Conservation (phyloP, 1,284 basidiomycete species). For the Vanrija sp. region DNA sequence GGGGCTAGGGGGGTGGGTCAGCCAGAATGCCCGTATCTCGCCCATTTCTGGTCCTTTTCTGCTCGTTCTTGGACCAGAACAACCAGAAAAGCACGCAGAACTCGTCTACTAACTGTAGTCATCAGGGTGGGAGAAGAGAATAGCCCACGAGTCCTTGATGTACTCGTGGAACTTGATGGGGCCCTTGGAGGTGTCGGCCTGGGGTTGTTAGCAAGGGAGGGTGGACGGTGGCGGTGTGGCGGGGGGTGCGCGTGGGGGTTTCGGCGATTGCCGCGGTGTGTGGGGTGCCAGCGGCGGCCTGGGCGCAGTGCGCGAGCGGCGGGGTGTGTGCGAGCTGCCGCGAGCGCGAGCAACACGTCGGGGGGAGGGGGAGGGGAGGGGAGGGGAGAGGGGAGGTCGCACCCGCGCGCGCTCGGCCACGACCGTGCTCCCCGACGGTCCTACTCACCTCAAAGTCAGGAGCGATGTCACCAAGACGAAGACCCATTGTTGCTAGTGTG, state of each 20-base stretch:
- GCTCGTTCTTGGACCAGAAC: not conserved
- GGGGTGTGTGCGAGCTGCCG: too few species aligned
- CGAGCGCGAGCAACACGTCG: too few species aligned
- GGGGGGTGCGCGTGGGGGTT: too few species aligned
- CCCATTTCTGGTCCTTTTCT: slow-evolving; percentile 10
- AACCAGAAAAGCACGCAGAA: not conserved
- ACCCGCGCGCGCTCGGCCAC: too few species aligned
- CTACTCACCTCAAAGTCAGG: slow-evolving; percentile 36
- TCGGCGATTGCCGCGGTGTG: too few species aligned
- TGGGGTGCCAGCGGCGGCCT: not conserved
- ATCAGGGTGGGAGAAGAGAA: slow-evolving; percentile 92
- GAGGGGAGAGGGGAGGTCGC: too few species aligned
- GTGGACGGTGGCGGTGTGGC: too few species aligned
- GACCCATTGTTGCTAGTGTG: slow-evolving; percentile 32
- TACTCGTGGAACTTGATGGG: slow-evolving; percentile 78
- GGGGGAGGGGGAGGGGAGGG: too few species aligned
- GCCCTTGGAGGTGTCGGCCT: slow-evolving; percentile 68
- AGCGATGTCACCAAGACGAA: slow-evolving; percentile 45
- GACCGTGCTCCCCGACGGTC: too few species aligned
- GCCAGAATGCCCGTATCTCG: slow-evolving; percentile 43
- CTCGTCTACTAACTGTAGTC: slow-evolving; percentile 43
- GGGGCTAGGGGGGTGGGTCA: slow-evolving; percentile 54
- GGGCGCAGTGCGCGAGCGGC: not conserved
- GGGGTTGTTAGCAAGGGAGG: slow-evolving; percentile 59
- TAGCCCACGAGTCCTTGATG: slow-evolving; percentile 81